Evolutionary conservation across 1,139 yeast species (phyloP).

Genomic region (Saccharomyces hybrid): DNA sequence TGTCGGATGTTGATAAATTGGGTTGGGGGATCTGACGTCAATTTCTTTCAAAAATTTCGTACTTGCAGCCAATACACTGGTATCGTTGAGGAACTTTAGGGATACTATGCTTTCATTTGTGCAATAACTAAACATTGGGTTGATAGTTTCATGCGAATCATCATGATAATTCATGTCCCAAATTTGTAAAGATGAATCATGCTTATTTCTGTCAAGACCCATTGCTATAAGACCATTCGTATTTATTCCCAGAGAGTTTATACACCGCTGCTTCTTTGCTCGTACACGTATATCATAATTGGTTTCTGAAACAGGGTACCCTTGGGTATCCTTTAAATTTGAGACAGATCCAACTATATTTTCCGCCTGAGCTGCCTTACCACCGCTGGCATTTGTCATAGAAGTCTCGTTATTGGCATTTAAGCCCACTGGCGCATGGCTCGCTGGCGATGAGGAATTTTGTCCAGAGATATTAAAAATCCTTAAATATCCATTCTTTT

Average conservation of each 20-base stretch:
- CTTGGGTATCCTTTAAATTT: conserved; percentile 4
- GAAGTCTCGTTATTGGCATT: not conserved
- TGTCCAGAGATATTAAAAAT: conserved; percentile 48
- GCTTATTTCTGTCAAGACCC: conserved; percentile 75
- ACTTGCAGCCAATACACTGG: conserved; percentile 63
- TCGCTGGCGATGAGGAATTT: not conserved
- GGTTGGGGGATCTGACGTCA: conserved; percentile 64
- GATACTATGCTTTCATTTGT: conserved; percentile 73
- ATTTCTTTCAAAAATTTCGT: conserved; percentile 72
- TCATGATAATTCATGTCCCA: conserved; percentile 69
- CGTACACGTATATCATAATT: conserved; percentile 33
- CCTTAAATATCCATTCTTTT: conserved; percentile 59
- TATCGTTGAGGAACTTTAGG: conserved; percentile 57
- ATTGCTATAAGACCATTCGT: conserved; percentile 59
- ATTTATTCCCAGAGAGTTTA: conserved; percentile 69
- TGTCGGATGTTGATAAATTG: conserved; percentile 68
- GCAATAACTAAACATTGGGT: conserved; percentile 55
- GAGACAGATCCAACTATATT: not conserved
- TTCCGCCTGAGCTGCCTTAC: conserved; percentile 5
- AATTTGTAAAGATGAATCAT: conserved; percentile 68
- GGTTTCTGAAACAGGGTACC: conserved; percentile 12
- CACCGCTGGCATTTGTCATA: not conserved
- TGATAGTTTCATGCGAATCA: conserved; percentile 35
- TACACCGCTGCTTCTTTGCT: conserved; percentile 66
- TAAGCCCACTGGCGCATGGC: not conserved